phyloP scores from a whole-genome alignment of 2,329 filamentous ascomycete genomes.

The Botrytis porri region DNA sequence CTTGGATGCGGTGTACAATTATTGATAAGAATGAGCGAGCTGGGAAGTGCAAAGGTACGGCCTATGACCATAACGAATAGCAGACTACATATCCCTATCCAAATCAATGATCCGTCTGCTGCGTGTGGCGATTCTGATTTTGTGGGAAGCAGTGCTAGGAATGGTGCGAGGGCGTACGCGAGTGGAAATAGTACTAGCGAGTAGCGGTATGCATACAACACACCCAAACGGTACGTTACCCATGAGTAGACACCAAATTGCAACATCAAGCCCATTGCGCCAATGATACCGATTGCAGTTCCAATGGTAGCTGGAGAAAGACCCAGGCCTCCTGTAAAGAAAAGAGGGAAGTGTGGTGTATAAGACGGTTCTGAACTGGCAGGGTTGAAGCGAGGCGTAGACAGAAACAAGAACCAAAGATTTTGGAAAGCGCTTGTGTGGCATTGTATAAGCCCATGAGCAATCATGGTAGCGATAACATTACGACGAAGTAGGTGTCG shows the following conservation, averaged over 20 bases:
- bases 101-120: background rate
- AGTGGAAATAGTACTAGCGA: background rate
- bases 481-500: background rate
- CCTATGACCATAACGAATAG: background rate
- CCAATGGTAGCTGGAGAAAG: background rate
- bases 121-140: background rate
- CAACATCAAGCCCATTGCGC: background rate
- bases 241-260: slow-evolving; percentile 2
- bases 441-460: background rate
- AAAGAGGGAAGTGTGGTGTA: background rate
- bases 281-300: background rate
- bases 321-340: background rate
- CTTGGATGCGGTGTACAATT: background rate
- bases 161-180: background rate
- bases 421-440: background rate
- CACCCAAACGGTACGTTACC: background rate
- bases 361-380: background rate
- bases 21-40: slow-evolving; percentile 2
- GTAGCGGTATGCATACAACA: background rate
- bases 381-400: background rate
- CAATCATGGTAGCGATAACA: background rate
- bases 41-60: background rate
- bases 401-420: background rate
- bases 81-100: background rate
- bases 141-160: background rate